Evolutionary conservation across 2,329 filamentous ascomycete genomes (phyloP).

Genomic region (Talaromyces sp.): DNA sequence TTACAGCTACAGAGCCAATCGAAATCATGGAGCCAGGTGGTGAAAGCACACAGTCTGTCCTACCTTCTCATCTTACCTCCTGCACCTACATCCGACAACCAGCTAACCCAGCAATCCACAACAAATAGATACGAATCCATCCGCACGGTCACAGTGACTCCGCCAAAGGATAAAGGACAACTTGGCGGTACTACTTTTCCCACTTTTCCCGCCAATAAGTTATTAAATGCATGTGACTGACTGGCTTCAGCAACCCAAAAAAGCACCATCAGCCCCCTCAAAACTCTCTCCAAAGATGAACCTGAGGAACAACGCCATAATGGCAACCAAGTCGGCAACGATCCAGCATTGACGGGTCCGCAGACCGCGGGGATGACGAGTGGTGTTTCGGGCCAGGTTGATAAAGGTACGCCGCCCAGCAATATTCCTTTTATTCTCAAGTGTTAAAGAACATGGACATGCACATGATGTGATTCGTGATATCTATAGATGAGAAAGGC

Average conservation of each 20-base stretch:
- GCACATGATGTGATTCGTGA: neutral
- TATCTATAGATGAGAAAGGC: conserved; percentile 21
- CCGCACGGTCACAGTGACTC: conserved; percentile 48
- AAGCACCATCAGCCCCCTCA: conserved; percentile 35
- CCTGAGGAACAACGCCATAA: conserved; percentile 37
- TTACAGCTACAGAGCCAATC: neutral
- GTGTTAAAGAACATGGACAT: neutral
- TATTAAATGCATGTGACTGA: neutral
- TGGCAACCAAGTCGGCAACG: conserved; percentile 43
- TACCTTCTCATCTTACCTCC: neutral
- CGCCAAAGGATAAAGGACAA: conserved; percentile 56
- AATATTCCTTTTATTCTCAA: neutral
- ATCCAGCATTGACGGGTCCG: conserved; percentile 50
- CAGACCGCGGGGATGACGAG: conserved; percentile 53
- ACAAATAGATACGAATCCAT: conserved; percentile 56
- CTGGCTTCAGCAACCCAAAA: conserved; percentile 20
- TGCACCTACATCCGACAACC: neutral
- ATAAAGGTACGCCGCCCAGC: conserved; percentile 32
- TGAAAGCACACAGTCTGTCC: conserved; percentile 15
- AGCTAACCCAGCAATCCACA: neutral
- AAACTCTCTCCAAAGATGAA: conserved; percentile 21
- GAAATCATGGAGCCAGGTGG: conserved; percentile 14
- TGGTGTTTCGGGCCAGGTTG: conserved; percentile 34
- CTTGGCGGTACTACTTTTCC: conserved; percentile 47
- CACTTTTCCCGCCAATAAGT: neutral